These are phyloP conservation scores for Phaeosphaeriaceae sp. DNA, from an alignment of 2,329 filamentous ascomycete genomes.

Conservation along the genomic window DNA sequence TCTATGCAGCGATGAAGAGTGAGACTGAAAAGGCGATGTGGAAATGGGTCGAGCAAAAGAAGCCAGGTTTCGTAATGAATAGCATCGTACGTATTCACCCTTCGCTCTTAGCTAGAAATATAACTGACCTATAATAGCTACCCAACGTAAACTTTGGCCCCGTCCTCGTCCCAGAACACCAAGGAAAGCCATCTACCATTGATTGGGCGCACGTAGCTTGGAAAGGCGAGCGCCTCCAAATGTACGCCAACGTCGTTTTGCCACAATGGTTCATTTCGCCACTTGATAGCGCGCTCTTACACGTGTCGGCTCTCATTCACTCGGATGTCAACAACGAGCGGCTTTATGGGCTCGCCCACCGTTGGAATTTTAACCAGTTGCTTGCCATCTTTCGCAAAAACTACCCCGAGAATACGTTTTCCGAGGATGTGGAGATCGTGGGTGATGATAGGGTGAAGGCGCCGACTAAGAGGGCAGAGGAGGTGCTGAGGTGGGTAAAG, in stretches of 20 bases:
- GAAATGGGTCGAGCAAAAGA: constrained; percentile 54
- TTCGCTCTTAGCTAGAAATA: no score
- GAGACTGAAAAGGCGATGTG: constrained; percentile 56
- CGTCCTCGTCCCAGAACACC: constrained; percentile 43
- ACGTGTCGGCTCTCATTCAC: constrained; percentile 60
- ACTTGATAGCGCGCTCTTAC: constrained; percentile 53
- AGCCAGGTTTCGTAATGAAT: constrained; percentile 55
- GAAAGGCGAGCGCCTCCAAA: constrained; percentile 43
- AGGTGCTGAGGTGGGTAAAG: constrained; percentile 37
- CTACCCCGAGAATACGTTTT: constrained; percentile 50
- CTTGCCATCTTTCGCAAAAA: constrained; percentile 47
- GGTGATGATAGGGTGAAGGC: constrained; percentile 25
- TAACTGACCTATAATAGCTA: constrained; percentile 20
- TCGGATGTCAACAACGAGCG: constrained; percentile 56
- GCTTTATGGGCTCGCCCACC: constrained; percentile 60
- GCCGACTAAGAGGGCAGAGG: constrained; percentile 31
- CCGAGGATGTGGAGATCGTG: constrained; percentile 21
- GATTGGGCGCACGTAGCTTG: constrained; percentile 31
- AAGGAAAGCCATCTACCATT: constrained; percentile 41
- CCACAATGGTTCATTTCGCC: constrained; percentile 33
- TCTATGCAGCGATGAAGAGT: constrained; percentile 57
- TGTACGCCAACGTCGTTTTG: constrained; percentile 5
- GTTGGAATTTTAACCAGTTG: constrained; percentile 56
- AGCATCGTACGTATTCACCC: constrained; percentile 29
- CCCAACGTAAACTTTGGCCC: constrained; percentile 47